Evolutionary conservation across 805 yeast genomes (phyloP).

Genomic region (Cyberlindnera xishuangbannaensis): DNA sequence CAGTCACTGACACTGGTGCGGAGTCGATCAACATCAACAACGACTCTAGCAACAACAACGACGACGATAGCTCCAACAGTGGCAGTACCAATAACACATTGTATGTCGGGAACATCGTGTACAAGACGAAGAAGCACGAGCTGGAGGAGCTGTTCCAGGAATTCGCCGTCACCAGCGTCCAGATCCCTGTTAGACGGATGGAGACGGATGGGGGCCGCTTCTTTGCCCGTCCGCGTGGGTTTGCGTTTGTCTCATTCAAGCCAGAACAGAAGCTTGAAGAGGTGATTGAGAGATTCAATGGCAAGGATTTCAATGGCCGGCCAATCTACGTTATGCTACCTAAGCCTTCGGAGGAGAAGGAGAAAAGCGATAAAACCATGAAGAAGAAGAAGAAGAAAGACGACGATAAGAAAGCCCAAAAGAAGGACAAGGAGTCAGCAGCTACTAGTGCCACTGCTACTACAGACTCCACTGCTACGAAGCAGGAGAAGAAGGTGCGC

Average conservation of each 20-base stretch:
- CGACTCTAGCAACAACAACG: too few species aligned
- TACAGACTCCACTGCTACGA: neutral
- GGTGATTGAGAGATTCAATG: constrained; percentile 38
- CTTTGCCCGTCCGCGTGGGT: constrained; percentile 41
- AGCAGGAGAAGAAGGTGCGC: constrained; percentile 6
- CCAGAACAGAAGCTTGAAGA: constrained; percentile 36
- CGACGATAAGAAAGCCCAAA: neutral
- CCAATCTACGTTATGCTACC: constrained; percentile 49
- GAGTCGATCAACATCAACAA: too few species aligned
- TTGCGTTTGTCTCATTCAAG: constrained; percentile 51
- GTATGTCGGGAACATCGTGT: constrained; percentile 59
- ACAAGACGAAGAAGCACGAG: constrained; percentile 52
- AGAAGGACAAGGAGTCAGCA: constrained; percentile 48
- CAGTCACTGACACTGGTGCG: too few species aligned
- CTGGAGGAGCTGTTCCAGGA: constrained; percentile 45
- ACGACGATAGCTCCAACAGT: neutral
- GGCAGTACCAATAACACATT: constrained; percentile 38
- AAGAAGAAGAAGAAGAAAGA: constrained; percentile 22
- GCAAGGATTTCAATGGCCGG: constrained; percentile 39
- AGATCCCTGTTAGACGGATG: constrained; percentile 43
- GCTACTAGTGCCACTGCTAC: too few species aligned
- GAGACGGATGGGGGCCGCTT: constrained; percentile 30
- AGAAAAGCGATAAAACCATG: constrained; percentile 31
- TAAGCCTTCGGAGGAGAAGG: constrained; percentile 26
- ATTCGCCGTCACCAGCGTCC: constrained; percentile 40